Evolutionary conservation across 1,284 basidiomycete species (phyloP), one percentile per base, ranked within the genome.

Genomic region (Ustilago cynodontis): DNA sequence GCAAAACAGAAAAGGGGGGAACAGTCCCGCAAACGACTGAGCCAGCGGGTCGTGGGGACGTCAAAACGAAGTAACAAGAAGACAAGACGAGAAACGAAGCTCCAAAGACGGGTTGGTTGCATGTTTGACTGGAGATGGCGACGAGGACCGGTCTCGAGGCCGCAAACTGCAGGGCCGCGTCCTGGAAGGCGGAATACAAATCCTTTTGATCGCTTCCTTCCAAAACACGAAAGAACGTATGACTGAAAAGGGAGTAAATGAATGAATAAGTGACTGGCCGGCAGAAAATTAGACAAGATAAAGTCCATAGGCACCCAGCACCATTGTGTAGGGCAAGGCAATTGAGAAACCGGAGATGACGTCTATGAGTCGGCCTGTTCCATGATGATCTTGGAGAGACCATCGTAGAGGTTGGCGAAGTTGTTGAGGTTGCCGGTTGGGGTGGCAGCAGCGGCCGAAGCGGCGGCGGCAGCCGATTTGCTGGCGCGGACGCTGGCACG

Each of bases 371-470:
- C 57, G 52, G 68, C 69, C 45, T 68, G 69, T 39, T 76, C 66
- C 47, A 77, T 60, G 55, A 84, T 78, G 65, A 84, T 80, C 69
- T 82, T 81, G 63, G 74, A 80, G 47, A 84, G 75, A 37, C 81
- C 78, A 45, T 82, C 72, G 58, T 82, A 71, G 37, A 84, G 70
- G 60, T 77, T 71, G 63, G 75, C 82, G 57, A 84, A 84, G 56
- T 77, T 81, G 63, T 82, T 71, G 54, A 84, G 68, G 54, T 84
- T 84, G 59, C 80, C 78, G 4, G 74, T 79, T 28, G 74, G 68
- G 3, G 59, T 65, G 13, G 73, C 74, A 43, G 75, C 65, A 26
- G 73, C 62, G 22, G 70, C 75, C 1, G 71, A 57, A 13, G 70
- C 66, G n/a, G 65, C 62, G 13, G 70, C 63, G 37, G 62, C 70